A percentile compares a stretch with the other conserved stretches of the same genome.
These are phyloP conservation scores for Colletotrichum kahawae DNA, from an alignment of 2,329 filamentous ascomycete genomes.

Conservation along the genomic window DNA sequence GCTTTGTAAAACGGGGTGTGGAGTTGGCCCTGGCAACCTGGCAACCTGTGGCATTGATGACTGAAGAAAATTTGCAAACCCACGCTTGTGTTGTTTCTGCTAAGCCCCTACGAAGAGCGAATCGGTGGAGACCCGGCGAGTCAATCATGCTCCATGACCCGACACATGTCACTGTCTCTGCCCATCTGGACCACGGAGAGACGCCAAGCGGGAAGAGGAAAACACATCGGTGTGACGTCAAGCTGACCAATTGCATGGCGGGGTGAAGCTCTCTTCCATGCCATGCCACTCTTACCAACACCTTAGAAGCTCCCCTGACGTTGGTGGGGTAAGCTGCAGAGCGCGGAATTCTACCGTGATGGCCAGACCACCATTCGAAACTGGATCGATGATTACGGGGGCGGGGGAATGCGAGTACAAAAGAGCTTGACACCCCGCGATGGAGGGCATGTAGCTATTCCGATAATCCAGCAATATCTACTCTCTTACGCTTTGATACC, in stretches of 20 bases:
- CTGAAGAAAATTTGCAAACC: conserved; percentile 11
- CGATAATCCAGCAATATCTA: not conserved
- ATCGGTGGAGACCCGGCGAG: not conserved
- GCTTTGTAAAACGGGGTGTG: conserved; percentile 12
- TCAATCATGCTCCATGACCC: conserved; percentile 3
- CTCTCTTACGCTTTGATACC: not conserved
- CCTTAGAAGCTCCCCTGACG: not conserved
- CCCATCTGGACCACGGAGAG: not conserved
- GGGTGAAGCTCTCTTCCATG: not conserved
- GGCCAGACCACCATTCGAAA: not conserved
- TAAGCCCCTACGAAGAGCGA: not conserved
- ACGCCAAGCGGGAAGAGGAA: not conserved
- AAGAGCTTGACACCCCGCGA: conserved; percentile 1
- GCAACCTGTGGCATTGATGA: not conserved
- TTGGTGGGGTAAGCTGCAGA: conserved; percentile 3
- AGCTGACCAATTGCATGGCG: conserved; percentile 10
- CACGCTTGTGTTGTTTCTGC: not conserved
- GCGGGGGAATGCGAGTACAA: not conserved
- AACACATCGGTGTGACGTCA: conserved; percentile 10
- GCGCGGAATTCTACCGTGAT: conserved; percentile 3
- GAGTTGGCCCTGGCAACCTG: not conserved
- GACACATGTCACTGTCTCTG: not conserved
- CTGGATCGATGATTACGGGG: not conserved
- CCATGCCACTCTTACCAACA: not conserved
- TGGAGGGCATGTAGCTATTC: fast-evolving